Percentiles rank a stretch among this genome's conserved stretches.
Conservation (phyloP, 129 eudicot species). For the Helichrysum umbraculigerum region DNA sequence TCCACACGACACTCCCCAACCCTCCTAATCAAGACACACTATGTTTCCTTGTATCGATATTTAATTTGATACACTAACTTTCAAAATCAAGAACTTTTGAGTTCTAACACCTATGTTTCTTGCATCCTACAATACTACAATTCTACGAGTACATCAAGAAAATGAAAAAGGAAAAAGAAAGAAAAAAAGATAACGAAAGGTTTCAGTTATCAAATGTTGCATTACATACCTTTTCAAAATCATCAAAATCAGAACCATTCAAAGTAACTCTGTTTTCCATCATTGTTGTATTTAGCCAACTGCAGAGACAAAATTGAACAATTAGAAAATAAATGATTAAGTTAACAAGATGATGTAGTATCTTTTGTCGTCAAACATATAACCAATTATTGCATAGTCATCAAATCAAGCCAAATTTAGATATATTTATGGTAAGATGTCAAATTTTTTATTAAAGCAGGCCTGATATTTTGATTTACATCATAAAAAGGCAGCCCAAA, state of each 20-base stretch:
- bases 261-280: slow-evolving; percentile 63
- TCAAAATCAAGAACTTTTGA: neutral
- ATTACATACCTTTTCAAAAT: slow-evolving; percentile 70
- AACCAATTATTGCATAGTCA: neutral
- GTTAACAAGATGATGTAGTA: slow-evolving; percentile 9
- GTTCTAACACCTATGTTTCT: neutral
- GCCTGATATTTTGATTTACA: neutral
- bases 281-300: slow-evolving; percentile 94
- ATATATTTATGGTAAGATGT: neutral
- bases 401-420: neutral
- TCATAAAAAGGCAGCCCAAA: neutral
- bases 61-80: neutral
- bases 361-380: slow-evolving; percentile 1
- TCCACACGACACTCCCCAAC: too few relatives aligned
- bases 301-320: slow-evolving; percentile 31
- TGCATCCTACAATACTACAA: neutral
- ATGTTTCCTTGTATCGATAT: neutral
- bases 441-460: neutral
- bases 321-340: neutral
- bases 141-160: neutral
- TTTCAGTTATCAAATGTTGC: neutral
- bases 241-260: slow-evolving; percentile 66
- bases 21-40: neutral
- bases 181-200: neutral
- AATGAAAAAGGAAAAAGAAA: too few relatives aligned